These are phyloP conservation scores for Malania oleifera DNA, from an alignment of 164 flowering plant species.

Conservation along the genomic window DNA sequence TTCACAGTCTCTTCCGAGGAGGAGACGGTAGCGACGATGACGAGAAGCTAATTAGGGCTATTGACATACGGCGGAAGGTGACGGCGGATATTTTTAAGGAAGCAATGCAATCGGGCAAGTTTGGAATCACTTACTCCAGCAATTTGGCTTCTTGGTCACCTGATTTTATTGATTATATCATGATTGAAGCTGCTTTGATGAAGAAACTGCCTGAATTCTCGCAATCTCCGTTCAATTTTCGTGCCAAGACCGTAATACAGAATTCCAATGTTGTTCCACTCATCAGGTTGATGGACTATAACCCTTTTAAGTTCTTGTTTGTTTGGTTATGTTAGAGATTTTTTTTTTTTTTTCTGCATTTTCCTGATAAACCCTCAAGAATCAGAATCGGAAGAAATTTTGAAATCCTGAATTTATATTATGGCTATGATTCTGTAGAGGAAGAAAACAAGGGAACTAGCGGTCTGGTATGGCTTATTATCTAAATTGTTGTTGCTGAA, in stretches of 20 bases:
- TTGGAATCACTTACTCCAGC: slow-evolving; percentile 65
- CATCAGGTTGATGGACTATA: slow-evolving; percentile 45
- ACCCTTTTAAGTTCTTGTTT: not conserved
- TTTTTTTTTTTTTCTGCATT: not conserved
- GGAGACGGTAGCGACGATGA: slow-evolving; percentile 30
- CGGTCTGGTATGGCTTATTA: not conserved
- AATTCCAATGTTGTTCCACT: slow-evolving; percentile 66
- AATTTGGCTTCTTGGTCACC: slow-evolving; percentile 45
- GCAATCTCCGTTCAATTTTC: slow-evolving; percentile 46
- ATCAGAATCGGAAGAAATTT: too few relatives aligned
- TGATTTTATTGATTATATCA: slow-evolving; percentile 62
- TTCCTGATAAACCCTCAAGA: too few relatives aligned
- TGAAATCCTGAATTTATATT: too few relatives aligned
- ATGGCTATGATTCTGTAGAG: not conserved
- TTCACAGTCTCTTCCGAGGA: slow-evolving; percentile 17
- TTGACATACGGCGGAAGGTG: slow-evolving; percentile 65
- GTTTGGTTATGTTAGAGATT: not conserved
- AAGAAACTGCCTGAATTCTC: slow-evolving; percentile 54
- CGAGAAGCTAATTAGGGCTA: slow-evolving; percentile 53
- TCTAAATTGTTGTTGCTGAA: slow-evolving; percentile 13
- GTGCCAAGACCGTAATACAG: slow-evolving; percentile 50
- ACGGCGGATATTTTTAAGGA: slow-evolving; percentile 59
- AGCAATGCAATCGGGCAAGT: slow-evolving; percentile 56
- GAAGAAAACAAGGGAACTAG: not conserved
- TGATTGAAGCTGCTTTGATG: slow-evolving; percentile 78